Evolutionary conservation across 75 land plant genomes (phyloP).

Genomic region (Picea sitchensis): DNA sequence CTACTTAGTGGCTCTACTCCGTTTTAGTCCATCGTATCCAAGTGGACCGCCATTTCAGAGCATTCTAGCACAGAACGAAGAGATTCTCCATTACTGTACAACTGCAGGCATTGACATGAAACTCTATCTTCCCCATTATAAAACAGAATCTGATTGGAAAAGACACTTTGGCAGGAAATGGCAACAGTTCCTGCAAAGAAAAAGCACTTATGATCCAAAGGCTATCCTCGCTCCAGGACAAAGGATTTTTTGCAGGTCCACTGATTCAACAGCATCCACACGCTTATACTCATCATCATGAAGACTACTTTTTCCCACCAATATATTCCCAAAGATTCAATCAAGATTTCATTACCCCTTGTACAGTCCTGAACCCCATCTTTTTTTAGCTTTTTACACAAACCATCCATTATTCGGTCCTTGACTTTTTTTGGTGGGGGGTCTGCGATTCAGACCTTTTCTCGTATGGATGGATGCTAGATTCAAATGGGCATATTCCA

Average conservation of each 20-base stretch:
- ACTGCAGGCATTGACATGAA: constrained; percentile 14
- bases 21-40: constrained; percentile 11
- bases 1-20: constrained; percentile 30
- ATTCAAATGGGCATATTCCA: no score
- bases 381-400: no score
- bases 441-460: no score
- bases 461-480: no score
- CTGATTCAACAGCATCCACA: no score
- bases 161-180: constrained; percentile 28
- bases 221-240: constrained; percentile 43
- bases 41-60: constrained; percentile 4
- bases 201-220: constrained; percentile 21
- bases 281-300: no score
- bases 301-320: no score
- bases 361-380: no score
- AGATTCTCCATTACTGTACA: constrained; percentile 19
- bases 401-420: no score
- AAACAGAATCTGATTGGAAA: constrained; percentile 16
- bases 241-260: constrained; percentile 17
- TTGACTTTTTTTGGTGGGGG: no score
- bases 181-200: constrained; percentile 15
- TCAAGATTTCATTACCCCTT: no score
- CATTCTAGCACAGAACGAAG: constrained; percentile 20
- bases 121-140: constrained; percentile 27
- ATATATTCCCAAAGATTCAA: no score